Base-by-base conservation (phyloP, 805 yeast genomes). In the Pichia rugopelliculosa region DNA sequence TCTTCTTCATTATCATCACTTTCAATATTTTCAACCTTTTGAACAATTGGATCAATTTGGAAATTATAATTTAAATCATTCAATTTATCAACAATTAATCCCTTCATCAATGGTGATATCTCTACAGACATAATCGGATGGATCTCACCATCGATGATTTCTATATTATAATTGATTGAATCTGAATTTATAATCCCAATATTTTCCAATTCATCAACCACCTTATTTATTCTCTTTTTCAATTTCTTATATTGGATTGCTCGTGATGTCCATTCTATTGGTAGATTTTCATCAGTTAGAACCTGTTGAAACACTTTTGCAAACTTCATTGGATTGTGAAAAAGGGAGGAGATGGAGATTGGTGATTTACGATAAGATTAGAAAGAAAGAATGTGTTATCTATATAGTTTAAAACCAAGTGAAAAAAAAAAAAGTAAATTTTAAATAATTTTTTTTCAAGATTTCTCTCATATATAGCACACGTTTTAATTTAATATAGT, bases 211-310 rank as follows among this genome's bases (percentile, higher is more conserved):
- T 84, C 91, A 27, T 69, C 65, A 15, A 83, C 89, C 15, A 84
- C 85, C 50, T 70, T 71, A 50, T 76, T 75, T 49, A 84, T 82
- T 48, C 79, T 72, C 59, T 84, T 85, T 59, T 84, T 84, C 49
- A 84, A 61, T 3, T 79, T 74, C 60, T 84, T 84, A 60, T 84
- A 84, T 54, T 83, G 86, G 41, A 84, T 83, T 13, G 89, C 86
- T 7, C 77, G 74, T 25, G 70, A 74, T 0, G 76, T 66, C 93
- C 93, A 84, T 21, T 78, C 82, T 24, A 68, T 70, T 6, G 91
- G 91, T 15, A 84, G 69, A 3, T 74, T 72, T 42, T 80, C 83
- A 46, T 76, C 82, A 34, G 69, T 69, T 22, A 85, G 70, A 2
- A 80, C 75, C 55, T 81, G 78, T 58, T 84, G 84, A 48, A 82